Evolutionary conservation across 169 alveolate species (phyloP).

Genomic region (Theileria parva): DNA sequence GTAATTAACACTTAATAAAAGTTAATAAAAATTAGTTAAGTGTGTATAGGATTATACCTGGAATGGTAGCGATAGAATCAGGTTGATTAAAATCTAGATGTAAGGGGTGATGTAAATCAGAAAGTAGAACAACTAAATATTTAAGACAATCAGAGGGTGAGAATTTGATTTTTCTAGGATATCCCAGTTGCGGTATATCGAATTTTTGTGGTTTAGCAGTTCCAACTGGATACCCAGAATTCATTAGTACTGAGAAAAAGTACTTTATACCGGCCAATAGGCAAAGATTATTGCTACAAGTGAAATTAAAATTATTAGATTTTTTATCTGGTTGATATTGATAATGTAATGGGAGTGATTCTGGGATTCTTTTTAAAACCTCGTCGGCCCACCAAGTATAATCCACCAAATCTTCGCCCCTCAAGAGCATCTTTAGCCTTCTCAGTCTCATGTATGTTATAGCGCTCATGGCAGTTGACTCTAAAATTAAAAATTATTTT

Average conservation of each 20-base stretch:
- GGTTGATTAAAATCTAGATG: constrained; percentile 67
- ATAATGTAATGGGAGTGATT: constrained; percentile 50
- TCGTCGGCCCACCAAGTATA: constrained; percentile 75
- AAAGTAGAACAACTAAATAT: constrained; percentile 75
- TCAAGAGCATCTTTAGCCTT: constrained; percentile 65
- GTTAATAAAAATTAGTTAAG: no score
- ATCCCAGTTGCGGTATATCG: constrained; percentile 36
- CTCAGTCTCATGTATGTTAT: constrained; percentile 69
- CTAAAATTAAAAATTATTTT: constrained; percentile 33
- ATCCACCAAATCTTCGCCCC: constrained; percentile 75
- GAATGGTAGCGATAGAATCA: constrained; percentile 46
- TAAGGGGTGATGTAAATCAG: constrained; percentile 83
- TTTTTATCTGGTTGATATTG: constrained; percentile 53
- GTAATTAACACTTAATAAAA: background rate
- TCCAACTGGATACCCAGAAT: constrained; percentile 20
- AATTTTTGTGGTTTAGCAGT: background rate
- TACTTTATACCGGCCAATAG: constrained; percentile 65
- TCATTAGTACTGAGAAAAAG: constrained; percentile 65
- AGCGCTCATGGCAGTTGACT: constrained; percentile 78
- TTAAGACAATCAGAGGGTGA: constrained; percentile 79
- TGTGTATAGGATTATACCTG: constrained; percentile 35
- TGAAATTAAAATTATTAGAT: constrained; percentile 44
- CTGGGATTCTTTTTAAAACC: constrained; percentile 60
- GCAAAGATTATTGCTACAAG: constrained; percentile 71
- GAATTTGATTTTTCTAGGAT: constrained; percentile 77